phyloP scores from a whole-genome alignment of 768 basidiomycete genomes.

The Lentinus brumalis region DNA sequence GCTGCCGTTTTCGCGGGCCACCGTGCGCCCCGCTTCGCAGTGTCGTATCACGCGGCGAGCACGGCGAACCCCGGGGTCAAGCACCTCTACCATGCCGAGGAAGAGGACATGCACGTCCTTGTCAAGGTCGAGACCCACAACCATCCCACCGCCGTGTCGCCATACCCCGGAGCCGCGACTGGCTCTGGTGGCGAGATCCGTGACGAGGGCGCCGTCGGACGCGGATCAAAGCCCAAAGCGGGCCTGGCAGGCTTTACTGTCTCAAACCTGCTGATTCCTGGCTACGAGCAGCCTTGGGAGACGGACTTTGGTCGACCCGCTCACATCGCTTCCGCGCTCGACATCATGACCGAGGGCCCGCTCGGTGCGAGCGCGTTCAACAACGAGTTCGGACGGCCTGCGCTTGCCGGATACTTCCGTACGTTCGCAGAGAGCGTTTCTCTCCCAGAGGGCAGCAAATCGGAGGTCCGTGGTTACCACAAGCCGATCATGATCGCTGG shows the following conservation, averaged over 20 bases:
- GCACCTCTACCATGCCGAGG: conserved; percentile 53
- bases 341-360: conserved; percentile 97
- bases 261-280: conserved; percentile 92
- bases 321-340: conserved; percentile 90
- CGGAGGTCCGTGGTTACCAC: conserved; percentile 91
- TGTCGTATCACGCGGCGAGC: conserved; percentile 33
- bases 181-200: conserved; percentile 98
- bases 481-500: conserved; percentile 99
- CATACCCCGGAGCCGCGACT: conserved; percentile 97
- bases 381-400: conserved; percentile 97
- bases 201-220: conserved; percentile 95
- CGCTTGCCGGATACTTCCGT: conserved; percentile 90
- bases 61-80: conserved; percentile 21
- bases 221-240: conserved; percentile 95
- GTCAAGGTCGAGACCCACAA: conserved; percentile 99
- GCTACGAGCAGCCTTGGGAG: conserved; percentile 94
- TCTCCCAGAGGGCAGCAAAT: conserved; percentile 46
- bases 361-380: conserved; percentile 96
- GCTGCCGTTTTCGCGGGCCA: conserved; percentile 91
- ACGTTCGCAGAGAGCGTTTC: conserved; percentile 86
- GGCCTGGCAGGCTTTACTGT: conserved; percentile 92
- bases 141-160: conserved; percentile 97
- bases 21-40: conserved; percentile 71
- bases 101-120: conserved; percentile 83
- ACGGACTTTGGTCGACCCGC: conserved; percentile 86